These are phyloP conservation scores for Mucor lusitanicus DNA, from an alignment of 371 early-diverging fungal species.

Conservation along the genomic window DNA sequence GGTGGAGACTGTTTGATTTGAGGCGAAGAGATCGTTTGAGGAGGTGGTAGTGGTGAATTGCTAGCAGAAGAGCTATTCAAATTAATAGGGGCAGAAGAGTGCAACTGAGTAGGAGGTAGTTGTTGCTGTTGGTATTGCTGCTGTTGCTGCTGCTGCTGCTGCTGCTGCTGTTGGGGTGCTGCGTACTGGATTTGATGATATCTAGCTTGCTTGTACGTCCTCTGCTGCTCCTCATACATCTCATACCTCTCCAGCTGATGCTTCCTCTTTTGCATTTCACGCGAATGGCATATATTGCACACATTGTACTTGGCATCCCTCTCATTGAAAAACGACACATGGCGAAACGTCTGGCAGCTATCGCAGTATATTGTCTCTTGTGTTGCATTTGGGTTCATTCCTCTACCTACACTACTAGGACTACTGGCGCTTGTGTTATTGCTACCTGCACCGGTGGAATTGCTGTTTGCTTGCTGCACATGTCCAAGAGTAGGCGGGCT, in stretches of 20 bases:
- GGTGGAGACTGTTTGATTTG: conserved; percentile 22
- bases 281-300: conserved; percentile 21
- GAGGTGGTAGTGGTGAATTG: conserved; percentile 12
- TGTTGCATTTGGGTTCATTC: conserved; percentile 1
- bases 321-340: conserved; percentile 17
- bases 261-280: conserved; percentile 27
- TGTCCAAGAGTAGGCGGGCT: conserved; percentile 5
- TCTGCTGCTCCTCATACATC: conserved; percentile 26
- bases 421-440: not conserved
- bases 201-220: conserved; percentile 18
- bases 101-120: conserved; percentile 12
- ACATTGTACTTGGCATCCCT: conserved; percentile 23
- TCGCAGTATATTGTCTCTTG: conserved; percentile 27
- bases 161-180: conserved; percentile 4
- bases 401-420: conserved; percentile 1
- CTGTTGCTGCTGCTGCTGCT: conserved; percentile 16
- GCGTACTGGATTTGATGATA: conserved; percentile 13
- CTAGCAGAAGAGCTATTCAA: conserved; percentile 1
- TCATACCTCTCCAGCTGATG: conserved; percentile 27
- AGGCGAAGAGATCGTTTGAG: conserved; percentile 15
- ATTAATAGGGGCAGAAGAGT: conserved; percentile 17
- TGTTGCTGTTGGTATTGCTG: conserved; percentile 15
- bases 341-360: conserved; percentile 29
- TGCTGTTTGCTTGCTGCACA: not conserved
- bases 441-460: not conserved